A percentile compares a stretch with the other conserved stretches of the same genome.
These are phyloP conservation scores for Suillus alpinus DNA, from an alignment of 768 basidiomycete species.

Conservation along the genomic window DNA sequence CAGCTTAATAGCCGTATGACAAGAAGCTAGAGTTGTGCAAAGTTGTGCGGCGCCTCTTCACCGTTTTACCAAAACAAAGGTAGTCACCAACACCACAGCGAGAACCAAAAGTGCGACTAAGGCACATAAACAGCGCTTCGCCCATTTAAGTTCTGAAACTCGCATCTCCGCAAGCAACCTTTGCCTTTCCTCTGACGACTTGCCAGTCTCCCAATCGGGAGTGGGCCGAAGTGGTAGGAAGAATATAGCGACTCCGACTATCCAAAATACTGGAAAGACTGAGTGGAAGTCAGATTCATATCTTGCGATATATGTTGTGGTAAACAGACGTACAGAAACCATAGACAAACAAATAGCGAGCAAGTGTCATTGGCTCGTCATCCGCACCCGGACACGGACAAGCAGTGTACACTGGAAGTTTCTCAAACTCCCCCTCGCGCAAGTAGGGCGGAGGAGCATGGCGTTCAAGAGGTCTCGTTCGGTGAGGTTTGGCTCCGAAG, in stretches of 20 bases:
- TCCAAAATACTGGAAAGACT: conserved; percentile 68
- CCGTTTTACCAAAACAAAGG: conserved; percentile 19
- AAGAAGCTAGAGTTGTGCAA: neutral
- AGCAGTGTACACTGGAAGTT: conserved; percentile 21
- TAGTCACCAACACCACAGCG: conserved; percentile 28
- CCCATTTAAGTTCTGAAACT: conserved; percentile 53
- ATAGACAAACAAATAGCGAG: conserved; percentile 61
- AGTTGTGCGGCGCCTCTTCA: conserved; percentile 17
- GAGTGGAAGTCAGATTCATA: neutral
- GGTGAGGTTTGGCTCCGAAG: conserved; percentile 27
- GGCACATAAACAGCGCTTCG: conserved; percentile 52
- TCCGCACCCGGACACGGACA: conserved; percentile 20
- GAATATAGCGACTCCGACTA: conserved; percentile 55
- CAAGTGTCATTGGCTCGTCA: conserved; percentile 52
- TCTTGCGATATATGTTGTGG: conserved; percentile 4
- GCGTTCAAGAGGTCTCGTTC: conserved; percentile 19
- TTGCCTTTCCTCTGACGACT: conserved; percentile 49
- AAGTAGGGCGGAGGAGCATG: conserved; percentile 41
- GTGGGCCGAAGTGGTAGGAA: conserved; percentile 48
- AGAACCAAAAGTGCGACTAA: conserved; percentile 43
- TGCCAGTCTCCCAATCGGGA: conserved; percentile 55
- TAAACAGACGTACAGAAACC: conserved; percentile 51
- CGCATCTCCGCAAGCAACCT: conserved; percentile 47
- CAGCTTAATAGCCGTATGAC: neutral
- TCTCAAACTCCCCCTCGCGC: conserved; percentile 37